Conservation (phyloP, 495 filamentous ascomycete genomes). For the Daldinia grandis region DNA sequence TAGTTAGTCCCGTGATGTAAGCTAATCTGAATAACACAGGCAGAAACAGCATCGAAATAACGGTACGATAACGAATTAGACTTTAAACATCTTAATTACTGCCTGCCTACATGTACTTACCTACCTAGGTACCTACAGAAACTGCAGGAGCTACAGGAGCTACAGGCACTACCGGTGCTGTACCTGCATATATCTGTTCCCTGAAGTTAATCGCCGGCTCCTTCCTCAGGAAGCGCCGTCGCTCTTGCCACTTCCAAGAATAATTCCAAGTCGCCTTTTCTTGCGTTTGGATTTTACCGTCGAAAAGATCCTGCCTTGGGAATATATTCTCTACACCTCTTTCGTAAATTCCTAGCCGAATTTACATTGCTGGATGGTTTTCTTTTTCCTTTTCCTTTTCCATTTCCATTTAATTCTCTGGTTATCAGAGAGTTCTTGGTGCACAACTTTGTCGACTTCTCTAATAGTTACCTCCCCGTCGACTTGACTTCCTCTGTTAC, state of each 20-base stretch:
- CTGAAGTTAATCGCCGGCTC: background rate
- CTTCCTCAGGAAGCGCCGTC: background rate
- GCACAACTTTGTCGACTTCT: constrained; percentile 7
- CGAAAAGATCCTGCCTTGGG: background rate
- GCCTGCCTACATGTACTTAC: too few species aligned
- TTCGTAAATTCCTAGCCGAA: background rate
- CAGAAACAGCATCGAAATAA: background rate
- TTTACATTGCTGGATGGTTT: background rate
- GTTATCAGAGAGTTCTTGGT: constrained; percentile 3
- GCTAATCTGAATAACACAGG: background rate
- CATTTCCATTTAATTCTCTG: background rate
- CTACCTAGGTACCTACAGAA: too few species aligned
- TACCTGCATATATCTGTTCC: background rate
- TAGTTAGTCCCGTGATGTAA: too few species aligned
- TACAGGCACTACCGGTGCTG: background rate
- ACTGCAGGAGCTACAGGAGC: background rate
- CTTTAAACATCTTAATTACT: background rate
- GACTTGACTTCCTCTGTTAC: background rate
- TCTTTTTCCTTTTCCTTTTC: background rate
- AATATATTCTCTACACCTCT: background rate
- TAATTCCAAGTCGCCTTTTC: background rate
- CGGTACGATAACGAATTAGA: background rate
- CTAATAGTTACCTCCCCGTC: background rate
- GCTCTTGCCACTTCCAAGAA: background rate
- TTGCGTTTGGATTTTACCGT: background rate